phyloP scores from a whole-genome alignment of 2,329 filamentous ascomycete genomes.

The Alternaria sp. region DNA sequence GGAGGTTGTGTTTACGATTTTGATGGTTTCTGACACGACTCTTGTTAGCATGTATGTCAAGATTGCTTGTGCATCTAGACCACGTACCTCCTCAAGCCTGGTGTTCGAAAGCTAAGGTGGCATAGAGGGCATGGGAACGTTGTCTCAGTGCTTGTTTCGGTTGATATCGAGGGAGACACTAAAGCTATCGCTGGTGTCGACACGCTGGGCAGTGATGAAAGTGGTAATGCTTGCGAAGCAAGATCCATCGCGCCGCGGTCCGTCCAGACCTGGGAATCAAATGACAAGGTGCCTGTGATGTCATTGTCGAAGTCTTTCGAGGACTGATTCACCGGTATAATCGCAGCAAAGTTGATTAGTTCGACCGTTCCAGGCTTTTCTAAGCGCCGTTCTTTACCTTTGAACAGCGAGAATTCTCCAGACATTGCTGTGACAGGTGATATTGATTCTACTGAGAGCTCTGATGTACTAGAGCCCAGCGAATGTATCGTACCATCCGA shows the following conservation, averaged over 20 bases:
- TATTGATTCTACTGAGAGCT: neutral
- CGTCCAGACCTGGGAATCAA: too few species aligned
- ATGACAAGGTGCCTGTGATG: too few species aligned
- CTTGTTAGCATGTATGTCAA: neutral
- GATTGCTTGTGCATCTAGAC: neutral
- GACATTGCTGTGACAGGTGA: neutral
- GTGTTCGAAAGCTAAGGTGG: neutral
- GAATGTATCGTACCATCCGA: too few species aligned
- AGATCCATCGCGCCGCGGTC: too few species aligned
- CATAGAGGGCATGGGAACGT: neutral
- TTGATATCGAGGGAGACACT: neutral
- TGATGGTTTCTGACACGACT: neutral
- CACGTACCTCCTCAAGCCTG: neutral
- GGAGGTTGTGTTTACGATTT: neutral
- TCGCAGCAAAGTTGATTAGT: neutral
- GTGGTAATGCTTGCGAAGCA: too few species aligned
- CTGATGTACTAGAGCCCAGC: neutral
- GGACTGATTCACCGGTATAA: neutral
- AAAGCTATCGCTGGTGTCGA: too few species aligned
- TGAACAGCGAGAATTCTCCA: accelerated
- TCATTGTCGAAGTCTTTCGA: too few species aligned
- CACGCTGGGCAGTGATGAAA: too few species aligned
- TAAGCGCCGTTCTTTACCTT: neutral
- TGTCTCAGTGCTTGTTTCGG: neutral
- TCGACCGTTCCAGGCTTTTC: neutral